phyloP scores from a whole-genome alignment of 345 rosid genomes.

The Salix caprea region DNA sequence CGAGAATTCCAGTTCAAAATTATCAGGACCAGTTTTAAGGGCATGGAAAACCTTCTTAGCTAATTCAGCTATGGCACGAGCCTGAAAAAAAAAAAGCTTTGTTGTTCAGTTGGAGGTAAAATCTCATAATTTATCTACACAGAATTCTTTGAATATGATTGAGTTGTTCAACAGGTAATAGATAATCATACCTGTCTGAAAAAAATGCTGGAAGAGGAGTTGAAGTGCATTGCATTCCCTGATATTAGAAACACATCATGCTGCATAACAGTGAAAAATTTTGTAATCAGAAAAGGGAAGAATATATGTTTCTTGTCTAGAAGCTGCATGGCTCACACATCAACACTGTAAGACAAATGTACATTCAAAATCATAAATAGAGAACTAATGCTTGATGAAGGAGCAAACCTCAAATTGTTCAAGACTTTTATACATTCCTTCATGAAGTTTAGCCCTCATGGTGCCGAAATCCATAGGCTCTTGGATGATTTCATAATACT shows the following conservation, averaged over 20 bases:
- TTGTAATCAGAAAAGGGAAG: conserved; percentile 5
- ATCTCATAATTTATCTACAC: neutral
- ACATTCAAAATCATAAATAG: neutral
- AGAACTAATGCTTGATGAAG: conserved; percentile 9
- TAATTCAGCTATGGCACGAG: conserved; percentile 53
- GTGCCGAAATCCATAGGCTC: conserved; percentile 84
- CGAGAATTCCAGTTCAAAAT: conserved; percentile 39
- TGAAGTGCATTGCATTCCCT: conserved; percentile 61
- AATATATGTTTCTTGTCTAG: neutral
- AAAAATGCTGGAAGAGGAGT: conserved; percentile 45
- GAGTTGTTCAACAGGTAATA: neutral
- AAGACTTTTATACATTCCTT: conserved; percentile 59
- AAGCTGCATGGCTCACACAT: neutral
- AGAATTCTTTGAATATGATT: conserved; percentile 3
- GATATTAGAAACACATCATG: conserved; percentile 50
- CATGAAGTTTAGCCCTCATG: conserved; percentile 82
- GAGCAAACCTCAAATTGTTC: conserved; percentile 60
- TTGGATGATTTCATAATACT: conserved; percentile 50
- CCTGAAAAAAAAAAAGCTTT: conserved; percentile 32
- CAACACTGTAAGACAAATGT: neutral
- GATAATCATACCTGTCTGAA: conserved; percentile 52
- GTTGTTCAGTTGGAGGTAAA: conserved; percentile 6
- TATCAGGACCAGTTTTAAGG: conserved; percentile 45
- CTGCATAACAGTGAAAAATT: conserved; percentile 29
- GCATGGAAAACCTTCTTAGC: conserved; percentile 51